Percentiles rank a stretch among this genome's conserved stretches.
Conservation (phyloP, 2,329 filamentous ascomycete genomes). For the Epichloe aotearoae region DNA sequence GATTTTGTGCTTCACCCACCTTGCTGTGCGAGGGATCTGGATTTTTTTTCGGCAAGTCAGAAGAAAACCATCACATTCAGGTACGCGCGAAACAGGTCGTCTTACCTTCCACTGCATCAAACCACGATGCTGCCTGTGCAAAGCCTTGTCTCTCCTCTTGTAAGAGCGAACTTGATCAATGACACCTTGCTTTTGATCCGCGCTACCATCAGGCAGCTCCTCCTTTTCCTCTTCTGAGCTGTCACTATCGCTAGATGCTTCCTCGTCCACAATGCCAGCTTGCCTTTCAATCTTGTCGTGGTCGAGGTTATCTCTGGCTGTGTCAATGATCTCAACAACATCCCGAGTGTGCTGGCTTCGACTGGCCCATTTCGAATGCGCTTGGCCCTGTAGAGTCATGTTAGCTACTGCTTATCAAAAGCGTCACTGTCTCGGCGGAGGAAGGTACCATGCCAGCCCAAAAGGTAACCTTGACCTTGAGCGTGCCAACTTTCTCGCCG, state of each 20-base stretch:
- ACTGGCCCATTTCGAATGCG: slow-evolving; percentile 23
- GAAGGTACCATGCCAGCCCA: slow-evolving; percentile 22
- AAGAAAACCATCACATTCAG: not conserved
- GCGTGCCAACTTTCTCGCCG: slow-evolving; percentile 33
- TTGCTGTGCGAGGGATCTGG: slow-evolving; percentile 30
- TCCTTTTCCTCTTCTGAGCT: slow-evolving; percentile 24
- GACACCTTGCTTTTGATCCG: slow-evolving; percentile 29
- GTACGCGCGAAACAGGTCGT: not conserved
- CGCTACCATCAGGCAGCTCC: slow-evolving; percentile 24
- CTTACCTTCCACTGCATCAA: slow-evolving; percentile 56
- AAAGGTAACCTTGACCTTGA: slow-evolving; percentile 26
- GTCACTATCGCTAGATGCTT: slow-evolving; percentile 17
- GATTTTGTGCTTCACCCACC: slow-evolving; percentile 39
- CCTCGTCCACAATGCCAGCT: slow-evolving; percentile 21
- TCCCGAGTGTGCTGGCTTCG: slow-evolving; percentile 22
- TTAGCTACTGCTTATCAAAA: not conserved
- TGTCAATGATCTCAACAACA: slow-evolving; percentile 34
- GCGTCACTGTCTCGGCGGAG: not conserved
- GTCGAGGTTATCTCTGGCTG: slow-evolving; percentile 22
- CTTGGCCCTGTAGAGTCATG: slow-evolving; percentile 16
- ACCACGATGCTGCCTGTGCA: slow-evolving; percentile 54
- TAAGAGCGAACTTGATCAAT: slow-evolving; percentile 44
- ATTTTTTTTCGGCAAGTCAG: not conserved
- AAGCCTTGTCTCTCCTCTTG: slow-evolving; percentile 41
- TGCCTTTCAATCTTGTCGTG: slow-evolving; percentile 20